Evolutionary conservation across 169 alveolate genomes (phyloP), one percentile per base, ranked within the genome.

Genomic region (Plasmodium reichenowi): DNA sequence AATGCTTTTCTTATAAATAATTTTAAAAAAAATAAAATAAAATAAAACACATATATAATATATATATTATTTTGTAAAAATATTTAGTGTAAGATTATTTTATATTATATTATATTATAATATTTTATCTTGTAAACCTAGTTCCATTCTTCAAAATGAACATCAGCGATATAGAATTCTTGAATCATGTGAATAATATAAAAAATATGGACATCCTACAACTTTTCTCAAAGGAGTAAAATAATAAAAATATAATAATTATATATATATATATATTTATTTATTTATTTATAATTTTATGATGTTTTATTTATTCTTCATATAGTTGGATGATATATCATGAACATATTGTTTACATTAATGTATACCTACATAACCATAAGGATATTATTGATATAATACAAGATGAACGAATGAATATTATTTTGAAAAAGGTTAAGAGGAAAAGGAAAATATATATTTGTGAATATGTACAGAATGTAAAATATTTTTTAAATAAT

Each of bases 271-370:
- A 2, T 29, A n/a, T n/a, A n/a, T n/a, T n/a, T n/a, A n/a, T n/a
- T n/a, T n/a, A n/a, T n/a, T n/a, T n/a, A n/a, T n/a, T 29, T 29
- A 29, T 29, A 2, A 29, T 29, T 29, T 26, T 26, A 26, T 26
- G 32, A 26, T 26, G 2, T 26, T 26, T 29, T 29, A 29, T 29
- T 29, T 29, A 29, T 29, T 12, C 63, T 52, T 71, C 50, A 13
- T 24, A 17, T 24, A 80, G 90, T 54, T 80, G 90, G 90, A 67
- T 80, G 67, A 80, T 54, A 1, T 67, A 48, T 22, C 90, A 80
- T 62, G 68, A 80, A 47, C 67, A 29, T 62, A 59, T 80, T n/a
- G 90, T 80, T 60, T 56, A 48, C 2, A 80, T 80, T 26, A 80
- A 80, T 54, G 60, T 38, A 5, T 80, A 80, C 32, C 38, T 80